A percentile compares a stretch with the other conserved stretches of the same genome.
Evolutionary conservation across 164 flowering plant genomes (phyloP).

Genomic region (Cinnamomum chago): DNA sequence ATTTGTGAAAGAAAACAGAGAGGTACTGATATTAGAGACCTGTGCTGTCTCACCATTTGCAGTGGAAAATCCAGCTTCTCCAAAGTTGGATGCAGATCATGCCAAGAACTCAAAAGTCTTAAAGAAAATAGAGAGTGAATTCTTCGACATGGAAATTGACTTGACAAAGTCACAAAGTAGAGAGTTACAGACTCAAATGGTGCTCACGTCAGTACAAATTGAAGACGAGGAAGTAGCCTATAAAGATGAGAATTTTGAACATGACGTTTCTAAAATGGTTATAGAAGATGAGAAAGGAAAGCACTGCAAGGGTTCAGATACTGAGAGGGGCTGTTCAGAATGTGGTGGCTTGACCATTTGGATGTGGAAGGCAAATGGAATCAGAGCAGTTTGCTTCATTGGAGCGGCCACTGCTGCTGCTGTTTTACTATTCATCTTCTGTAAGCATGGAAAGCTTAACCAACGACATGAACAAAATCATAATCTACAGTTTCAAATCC

Average conservation of each 20-base stretch:
- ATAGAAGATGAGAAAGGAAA: slow-evolving; percentile 14
- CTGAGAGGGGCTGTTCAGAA: slow-evolving; percentile 8
- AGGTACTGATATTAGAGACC: slow-evolving; percentile 17
- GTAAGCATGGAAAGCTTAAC: slow-evolving; percentile 25
- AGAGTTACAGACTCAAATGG: slow-evolving; percentile 25
- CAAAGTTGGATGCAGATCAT: slow-evolving; percentile 26
- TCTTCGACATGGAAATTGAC: slow-evolving; percentile 63
- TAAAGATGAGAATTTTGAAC: slow-evolving; percentile 11
- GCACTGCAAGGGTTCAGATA: slow-evolving; percentile 10
- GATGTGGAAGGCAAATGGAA: slow-evolving; percentile 41
- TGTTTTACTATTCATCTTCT: slow-evolving; percentile 45
- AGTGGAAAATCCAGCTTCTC: slow-evolving; percentile 4
- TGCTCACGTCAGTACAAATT: slow-evolving; percentile 20
- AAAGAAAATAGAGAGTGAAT: slow-evolving; percentile 44
- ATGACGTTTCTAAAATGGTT: not conserved
- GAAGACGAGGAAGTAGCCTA: slow-evolving; percentile 19
- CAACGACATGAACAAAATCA: slow-evolving; percentile 29
- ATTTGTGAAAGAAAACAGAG: slow-evolving; percentile 10
- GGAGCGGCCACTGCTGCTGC: slow-evolving; percentile 60
- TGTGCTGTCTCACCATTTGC: not conserved
- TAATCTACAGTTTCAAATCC: slow-evolving; percentile 48
- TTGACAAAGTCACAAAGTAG: slow-evolving; percentile 22
- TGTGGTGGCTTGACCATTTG: slow-evolving; percentile 33
- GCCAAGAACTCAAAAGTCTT: slow-evolving; percentile 38
- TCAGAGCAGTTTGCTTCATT: slow-evolving; percentile 56